Evolutionary conservation across 176 grass and related monocot species (phyloP).

Genomic region (Urochloa ruziziensis): DNA sequence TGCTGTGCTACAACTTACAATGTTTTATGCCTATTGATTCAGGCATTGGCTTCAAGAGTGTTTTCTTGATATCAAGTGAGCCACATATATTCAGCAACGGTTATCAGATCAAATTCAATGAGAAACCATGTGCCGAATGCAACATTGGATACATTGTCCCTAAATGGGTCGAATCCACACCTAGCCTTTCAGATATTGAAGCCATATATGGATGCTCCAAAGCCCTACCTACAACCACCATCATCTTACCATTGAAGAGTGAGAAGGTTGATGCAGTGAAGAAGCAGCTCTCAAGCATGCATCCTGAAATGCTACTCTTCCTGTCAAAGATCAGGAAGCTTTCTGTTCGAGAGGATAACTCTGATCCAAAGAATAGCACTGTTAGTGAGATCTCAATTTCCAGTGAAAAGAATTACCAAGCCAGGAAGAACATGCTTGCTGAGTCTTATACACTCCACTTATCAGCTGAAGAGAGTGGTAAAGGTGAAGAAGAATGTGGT

Average conservation of each 20-base stretch:
- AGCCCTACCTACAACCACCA: slow-evolving; percentile 55
- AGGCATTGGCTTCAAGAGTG: no score
- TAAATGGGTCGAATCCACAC: slow-evolving; percentile 64
- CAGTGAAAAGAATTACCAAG: no score
- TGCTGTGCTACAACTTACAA: no score
- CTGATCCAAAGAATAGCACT: no score
- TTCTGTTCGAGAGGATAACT: no score
- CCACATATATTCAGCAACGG: no score
- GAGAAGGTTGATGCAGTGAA: slow-evolving; percentile 65
- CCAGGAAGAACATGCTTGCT: slow-evolving; percentile 47
- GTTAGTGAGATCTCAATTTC: no score
- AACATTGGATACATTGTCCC: slow-evolving; percentile 85
- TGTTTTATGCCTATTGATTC: no score
- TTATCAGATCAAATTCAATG: no score
- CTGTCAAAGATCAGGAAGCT: slow-evolving; percentile 80
- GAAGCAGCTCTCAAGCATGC: slow-evolving; percentile 62
- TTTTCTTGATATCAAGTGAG: no score
- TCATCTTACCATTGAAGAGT: slow-evolving; percentile 65
- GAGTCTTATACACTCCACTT: slow-evolving; percentile 61
- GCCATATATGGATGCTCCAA: slow-evolving; percentile 49
- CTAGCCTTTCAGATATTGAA: slow-evolving; percentile 49
- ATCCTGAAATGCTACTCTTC: slow-evolving; percentile 80
- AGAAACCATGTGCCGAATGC: no score
- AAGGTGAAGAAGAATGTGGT: slow-evolving; percentile 28
- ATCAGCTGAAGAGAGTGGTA: slow-evolving; percentile 37